These are phyloP conservation scores for Micractinium conductrix DNA, from an alignment of 139 green algal genomes.

Conservation along the genomic window DNA sequence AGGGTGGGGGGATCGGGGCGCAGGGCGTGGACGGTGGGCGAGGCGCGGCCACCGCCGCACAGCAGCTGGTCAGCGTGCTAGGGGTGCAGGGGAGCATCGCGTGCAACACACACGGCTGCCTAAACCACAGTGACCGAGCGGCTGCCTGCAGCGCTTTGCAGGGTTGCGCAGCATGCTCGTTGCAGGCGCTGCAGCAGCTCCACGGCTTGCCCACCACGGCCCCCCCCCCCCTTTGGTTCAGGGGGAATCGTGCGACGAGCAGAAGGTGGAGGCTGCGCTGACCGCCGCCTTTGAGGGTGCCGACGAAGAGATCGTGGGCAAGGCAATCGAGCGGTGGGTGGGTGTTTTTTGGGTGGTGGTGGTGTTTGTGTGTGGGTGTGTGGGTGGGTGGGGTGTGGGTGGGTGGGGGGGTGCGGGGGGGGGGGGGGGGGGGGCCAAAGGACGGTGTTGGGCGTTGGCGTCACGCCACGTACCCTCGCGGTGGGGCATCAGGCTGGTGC, in stretches of 20 bases:
- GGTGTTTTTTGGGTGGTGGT: no score
- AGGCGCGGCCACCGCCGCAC: no score
- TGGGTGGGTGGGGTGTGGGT: background rate
- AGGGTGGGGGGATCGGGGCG: no score
- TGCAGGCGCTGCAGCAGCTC: no score
- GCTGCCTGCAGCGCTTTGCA: no score
- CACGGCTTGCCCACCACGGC: no score
- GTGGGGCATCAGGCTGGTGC: background rate
- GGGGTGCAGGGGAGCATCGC: no score
- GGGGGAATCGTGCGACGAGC: background rate
- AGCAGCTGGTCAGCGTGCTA: no score
- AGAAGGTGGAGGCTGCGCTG: slow-evolving; percentile 10
- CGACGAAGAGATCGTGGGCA: slow-evolving; percentile 28
- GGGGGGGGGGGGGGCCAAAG: background rate
- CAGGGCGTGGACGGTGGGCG: no score
- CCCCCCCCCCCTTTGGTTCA: background rate
- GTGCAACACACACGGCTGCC: background rate
- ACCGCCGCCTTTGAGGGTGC: slow-evolving; percentile 14
- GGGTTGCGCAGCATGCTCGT: no score
- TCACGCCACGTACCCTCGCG: no score
- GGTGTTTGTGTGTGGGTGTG: background rate
- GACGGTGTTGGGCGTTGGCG: background rate
- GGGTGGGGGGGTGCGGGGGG: background rate
- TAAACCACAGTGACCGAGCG: no score
- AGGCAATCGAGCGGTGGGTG: background rate